Evolutionary conservation across 1,139 yeast species (phyloP).

Genomic region (Lodderomyces beijingensis): DNA sequence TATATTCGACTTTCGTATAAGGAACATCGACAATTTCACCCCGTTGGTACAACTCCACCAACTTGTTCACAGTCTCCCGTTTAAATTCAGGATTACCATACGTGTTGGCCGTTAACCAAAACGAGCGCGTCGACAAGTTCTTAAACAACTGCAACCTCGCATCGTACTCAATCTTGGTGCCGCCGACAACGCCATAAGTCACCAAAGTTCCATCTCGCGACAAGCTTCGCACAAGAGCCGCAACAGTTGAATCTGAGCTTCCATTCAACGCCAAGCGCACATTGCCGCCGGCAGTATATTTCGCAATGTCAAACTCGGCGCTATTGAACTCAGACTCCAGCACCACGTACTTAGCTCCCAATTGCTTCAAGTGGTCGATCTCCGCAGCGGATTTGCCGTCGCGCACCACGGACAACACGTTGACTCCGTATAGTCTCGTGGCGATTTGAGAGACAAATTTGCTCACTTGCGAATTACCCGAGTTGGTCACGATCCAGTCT

Average conservation of each 20-base stretch:
- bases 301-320: constrained; percentile 40
- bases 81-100: constrained; percentile 58
- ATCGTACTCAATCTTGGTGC: constrained; percentile 46
- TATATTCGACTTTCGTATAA: constrained; percentile 33
- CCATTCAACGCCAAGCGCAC: constrained; percentile 32
- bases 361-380: constrained; percentile 18
- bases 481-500: constrained; percentile 34
- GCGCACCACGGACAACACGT: constrained; percentile 29
- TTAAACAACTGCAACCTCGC: constrained; percentile 50
- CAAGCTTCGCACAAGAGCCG: constrained; percentile 21
- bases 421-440: constrained; percentile 17
- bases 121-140: constrained; percentile 72
- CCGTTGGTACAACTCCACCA: constrained; percentile 55
- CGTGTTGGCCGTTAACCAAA: constrained; percentile 81
- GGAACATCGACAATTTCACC: constrained; percentile 56
- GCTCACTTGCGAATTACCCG: constrained; percentile 33
- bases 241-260: constrained; percentile 26
- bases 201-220: constrained; percentile 24
- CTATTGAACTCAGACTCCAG: constrained; percentile 52
- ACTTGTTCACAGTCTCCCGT: constrained; percentile 48
- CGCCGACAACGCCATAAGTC: constrained; percentile 24
- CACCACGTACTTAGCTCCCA: constrained; percentile 32
- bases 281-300: constrained; percentile 40
- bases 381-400: constrained; percentile 25
- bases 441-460: constrained; percentile 30